Conservation (phyloP, 2,329 filamentous ascomycete species). For the Pyricularia sp. region DNA sequence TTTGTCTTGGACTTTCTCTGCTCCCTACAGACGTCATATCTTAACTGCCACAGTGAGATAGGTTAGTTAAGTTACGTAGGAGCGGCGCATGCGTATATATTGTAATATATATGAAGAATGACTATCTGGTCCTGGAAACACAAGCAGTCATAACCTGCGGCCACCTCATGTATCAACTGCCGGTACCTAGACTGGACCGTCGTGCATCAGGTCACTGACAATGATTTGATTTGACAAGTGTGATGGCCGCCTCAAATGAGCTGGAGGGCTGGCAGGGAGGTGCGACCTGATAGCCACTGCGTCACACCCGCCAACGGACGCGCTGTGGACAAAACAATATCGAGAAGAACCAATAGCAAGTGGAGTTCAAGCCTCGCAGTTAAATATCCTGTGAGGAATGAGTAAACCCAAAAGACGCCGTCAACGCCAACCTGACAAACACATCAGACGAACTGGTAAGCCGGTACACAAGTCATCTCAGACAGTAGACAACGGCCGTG, state of each 20-base stretch:
- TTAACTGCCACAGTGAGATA: not conserved
- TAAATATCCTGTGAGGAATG: not conserved
- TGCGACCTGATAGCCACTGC: not conserved
- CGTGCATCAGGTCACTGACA: not conserved
- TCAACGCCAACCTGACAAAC: slow-evolving; percentile 1
- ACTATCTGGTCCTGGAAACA: not conserved
- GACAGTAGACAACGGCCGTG: not conserved
- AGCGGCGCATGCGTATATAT: not conserved
- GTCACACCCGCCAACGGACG: not conserved
- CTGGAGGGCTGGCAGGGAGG: not conserved
- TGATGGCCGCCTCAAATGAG: not conserved
- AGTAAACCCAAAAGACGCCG: not conserved
- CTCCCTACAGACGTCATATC: too few species aligned
- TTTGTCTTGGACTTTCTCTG: not conserved
- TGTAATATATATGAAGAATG: not conserved
- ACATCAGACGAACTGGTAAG: not conserved
- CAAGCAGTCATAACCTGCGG: not conserved
- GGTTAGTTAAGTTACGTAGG: not conserved
- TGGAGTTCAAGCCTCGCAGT: not conserved
- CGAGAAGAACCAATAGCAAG: not conserved
- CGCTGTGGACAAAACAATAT: not conserved
- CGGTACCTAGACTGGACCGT: not conserved
- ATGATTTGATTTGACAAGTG: not conserved
- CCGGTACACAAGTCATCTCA: not conserved
- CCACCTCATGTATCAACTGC: not conserved